Conservation (phyloP, 345 rosid species). For the Populus ilicifolia region DNA sequence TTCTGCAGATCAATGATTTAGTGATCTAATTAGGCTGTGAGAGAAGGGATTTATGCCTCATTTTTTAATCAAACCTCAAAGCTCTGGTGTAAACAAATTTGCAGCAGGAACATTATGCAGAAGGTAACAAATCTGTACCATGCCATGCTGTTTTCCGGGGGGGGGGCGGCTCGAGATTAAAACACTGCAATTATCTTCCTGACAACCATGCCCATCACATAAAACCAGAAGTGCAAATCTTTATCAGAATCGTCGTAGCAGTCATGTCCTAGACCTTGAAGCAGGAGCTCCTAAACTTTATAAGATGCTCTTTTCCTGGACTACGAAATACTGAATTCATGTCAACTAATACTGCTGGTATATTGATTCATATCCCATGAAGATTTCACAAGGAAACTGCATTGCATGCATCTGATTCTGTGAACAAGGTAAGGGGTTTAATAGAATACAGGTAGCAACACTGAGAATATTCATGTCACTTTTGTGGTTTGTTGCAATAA, state of each 20-base stretch:
- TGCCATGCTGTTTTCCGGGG: background rate
- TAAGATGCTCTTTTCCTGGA: background rate
- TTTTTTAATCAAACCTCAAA: too few relatives aligned
- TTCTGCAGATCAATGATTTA: too few relatives aligned
- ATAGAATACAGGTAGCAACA: background rate
- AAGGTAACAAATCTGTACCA: background rate
- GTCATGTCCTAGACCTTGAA: too few relatives aligned
- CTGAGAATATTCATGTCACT: background rate
- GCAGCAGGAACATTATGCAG: background rate
- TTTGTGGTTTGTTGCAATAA: slow-evolving; percentile 22
- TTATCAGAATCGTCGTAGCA: background rate
- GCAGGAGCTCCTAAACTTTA: background rate
- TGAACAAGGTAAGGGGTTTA: background rate
- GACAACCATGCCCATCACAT: too few relatives aligned
- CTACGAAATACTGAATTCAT: background rate
- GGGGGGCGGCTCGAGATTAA: background rate
- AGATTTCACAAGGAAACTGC: background rate
- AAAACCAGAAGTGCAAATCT: background rate
- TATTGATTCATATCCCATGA: background rate
- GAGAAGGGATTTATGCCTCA: too few relatives aligned
- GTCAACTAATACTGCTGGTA: background rate
- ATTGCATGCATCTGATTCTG: background rate
- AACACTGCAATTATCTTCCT: background rate
- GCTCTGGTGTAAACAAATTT: too few relatives aligned
- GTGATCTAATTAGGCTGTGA: too few relatives aligned